A percentile compares a stretch with the other conserved stretches of the same genome.
Evolutionary conservation across 2,329 filamentous ascomycete genomes (phyloP).

Genomic region (Aspergillus carbonarius): DNA sequence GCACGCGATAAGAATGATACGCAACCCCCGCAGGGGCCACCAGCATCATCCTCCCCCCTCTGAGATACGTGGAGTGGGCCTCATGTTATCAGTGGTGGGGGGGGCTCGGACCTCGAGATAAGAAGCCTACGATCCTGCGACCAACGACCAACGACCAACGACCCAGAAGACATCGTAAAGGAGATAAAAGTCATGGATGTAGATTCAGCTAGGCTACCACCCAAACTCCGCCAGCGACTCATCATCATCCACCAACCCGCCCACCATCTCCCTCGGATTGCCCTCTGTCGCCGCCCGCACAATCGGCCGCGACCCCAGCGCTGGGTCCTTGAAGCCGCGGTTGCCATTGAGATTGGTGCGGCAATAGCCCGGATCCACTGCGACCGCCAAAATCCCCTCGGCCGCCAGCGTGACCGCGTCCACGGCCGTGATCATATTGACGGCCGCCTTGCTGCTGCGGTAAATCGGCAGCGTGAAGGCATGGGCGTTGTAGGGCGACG

Average conservation of each 20-base stretch:
- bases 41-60: too few relatives aligned
- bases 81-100: background rate
- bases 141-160: too few relatives aligned
- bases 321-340: background rate
- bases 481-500: slow-evolving; percentile 1
- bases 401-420: background rate
- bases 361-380: background rate
- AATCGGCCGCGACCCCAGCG: background rate
- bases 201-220: too few relatives aligned
- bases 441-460: slow-evolving; percentile 6
- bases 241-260: background rate
- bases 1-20: background rate
- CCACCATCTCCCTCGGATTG: background rate
- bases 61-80: background rate
- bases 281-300: background rate
- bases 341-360: background rate
- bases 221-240: background rate
- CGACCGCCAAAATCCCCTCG: background rate
- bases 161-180: too few relatives aligned
- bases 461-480: slow-evolving; percentile 2
- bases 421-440: slow-evolving; percentile 10
- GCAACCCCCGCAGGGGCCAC: background rate
- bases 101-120: too few relatives aligned
- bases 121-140: too few relatives aligned
- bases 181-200: too few relatives aligned